Conservation (phyloP, 345 rosid genomes). For the Corchorus olitorius region DNA sequence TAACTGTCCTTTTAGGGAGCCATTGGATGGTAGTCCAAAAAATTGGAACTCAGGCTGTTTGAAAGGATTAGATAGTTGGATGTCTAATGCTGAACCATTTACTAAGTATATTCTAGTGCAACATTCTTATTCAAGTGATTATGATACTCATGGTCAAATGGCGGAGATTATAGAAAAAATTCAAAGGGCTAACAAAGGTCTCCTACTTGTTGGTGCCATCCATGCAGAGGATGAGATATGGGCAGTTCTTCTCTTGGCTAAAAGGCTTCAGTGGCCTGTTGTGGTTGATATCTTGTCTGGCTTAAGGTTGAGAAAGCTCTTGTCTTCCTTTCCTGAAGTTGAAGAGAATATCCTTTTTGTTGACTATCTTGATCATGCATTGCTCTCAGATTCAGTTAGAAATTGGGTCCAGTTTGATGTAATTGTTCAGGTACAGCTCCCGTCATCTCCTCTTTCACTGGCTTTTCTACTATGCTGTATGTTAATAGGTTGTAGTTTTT, state of each 20-base stretch:
- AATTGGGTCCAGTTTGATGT: conserved; percentile 61
- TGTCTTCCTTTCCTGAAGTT: conserved; percentile 46
- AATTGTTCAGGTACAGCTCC: conserved; percentile 71
- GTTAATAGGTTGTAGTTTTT: neutral
- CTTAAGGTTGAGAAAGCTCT: conserved; percentile 73
- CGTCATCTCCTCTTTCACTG: neutral
- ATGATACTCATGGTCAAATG: conserved; percentile 35
- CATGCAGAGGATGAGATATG: conserved; percentile 86
- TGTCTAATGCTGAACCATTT: conserved; percentile 69
- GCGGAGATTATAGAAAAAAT: conserved; percentile 58
- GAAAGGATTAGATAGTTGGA: conserved; percentile 80
- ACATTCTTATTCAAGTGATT: conserved; percentile 37
- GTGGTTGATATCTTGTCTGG: conserved; percentile 93
- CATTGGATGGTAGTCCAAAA: conserved; percentile 60
- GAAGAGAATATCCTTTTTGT: conserved; percentile 51
- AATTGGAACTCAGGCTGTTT: conserved; percentile 72
- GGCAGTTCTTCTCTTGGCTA: conserved; percentile 87
- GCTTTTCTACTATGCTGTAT: conserved; percentile 12
- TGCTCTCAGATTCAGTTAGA: conserved; percentile 70
- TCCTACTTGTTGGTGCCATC: conserved; percentile 68
- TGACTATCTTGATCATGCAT: conserved; percentile 87
- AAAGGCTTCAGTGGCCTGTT: conserved; percentile 84
- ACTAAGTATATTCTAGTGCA: conserved; percentile 68
- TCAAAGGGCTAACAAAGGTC: conserved; percentile 58
- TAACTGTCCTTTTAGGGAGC: conserved; percentile 93